Evolutionary conservation across 2,329 filamentous ascomycete genomes (phyloP).

Genomic region (Cladosporium oxysporum): DNA sequence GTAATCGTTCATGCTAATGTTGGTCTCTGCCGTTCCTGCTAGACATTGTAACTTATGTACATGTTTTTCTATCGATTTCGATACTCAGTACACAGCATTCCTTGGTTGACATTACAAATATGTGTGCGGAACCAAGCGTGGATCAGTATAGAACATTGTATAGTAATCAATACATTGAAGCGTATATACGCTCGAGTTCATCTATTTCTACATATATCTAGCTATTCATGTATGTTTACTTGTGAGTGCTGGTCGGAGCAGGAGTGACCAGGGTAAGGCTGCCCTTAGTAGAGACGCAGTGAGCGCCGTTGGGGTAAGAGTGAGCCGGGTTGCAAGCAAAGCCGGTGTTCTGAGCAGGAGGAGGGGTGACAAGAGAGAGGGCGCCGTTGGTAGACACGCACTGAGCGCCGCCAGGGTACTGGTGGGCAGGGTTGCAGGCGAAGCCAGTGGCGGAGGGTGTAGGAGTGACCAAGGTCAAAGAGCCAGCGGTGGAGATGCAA

Average conservation of each 20-base stretch:
- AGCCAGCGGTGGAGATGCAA: conserved; percentile 24
- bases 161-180: not conserved
- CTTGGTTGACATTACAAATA: not conserved
- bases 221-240: not conserved
- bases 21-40: not conserved
- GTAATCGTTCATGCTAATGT: no score
- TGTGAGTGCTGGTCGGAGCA: not conserved
- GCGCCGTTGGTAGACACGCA: conserved; percentile 25
- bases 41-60: not conserved
- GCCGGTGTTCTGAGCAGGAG: conserved; percentile 13
- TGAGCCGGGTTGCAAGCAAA: conserved; percentile 27
- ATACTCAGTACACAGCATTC: not conserved
- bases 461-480: conserved; percentile 22
- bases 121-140: not conserved
- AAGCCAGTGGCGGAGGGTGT: conserved; percentile 20
- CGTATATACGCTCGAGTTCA: not conserved
- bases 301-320: conserved; percentile 24
- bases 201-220: not conserved
- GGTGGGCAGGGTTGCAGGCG: conserved; percentile 30
- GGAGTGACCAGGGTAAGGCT: conserved; percentile 24
- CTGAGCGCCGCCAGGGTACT: conserved; percentile 26
- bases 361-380: conserved; percentile 24
- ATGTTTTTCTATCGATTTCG: not conserved
- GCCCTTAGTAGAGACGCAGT: conserved; percentile 24
- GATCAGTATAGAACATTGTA: not conserved